Evolutionary conservation across 2,329 filamentous ascomycete genomes (phyloP).

Genomic region (Dactylellina haptotyla): DNA sequence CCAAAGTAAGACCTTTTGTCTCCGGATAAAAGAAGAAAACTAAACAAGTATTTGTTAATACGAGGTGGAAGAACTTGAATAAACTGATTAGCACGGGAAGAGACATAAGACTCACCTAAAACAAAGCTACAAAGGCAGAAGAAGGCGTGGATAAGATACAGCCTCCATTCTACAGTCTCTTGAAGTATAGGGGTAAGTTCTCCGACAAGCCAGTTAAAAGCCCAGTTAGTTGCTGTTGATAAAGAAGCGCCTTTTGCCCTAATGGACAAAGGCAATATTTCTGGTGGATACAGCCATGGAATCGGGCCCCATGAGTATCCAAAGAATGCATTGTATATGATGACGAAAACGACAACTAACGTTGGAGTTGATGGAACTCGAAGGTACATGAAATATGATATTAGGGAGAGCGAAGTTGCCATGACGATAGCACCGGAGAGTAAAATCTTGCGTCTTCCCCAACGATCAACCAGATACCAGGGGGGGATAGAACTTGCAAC

Average conservation of each 20-base stretch:
- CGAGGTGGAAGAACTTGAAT: constrained; percentile 11
- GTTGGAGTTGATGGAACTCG: constrained; percentile 80
- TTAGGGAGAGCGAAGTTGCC: constrained; percentile 84
- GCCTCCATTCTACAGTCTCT: constrained; percentile 88
- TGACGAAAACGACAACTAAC: constrained; percentile 91
- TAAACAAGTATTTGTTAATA: constrained; percentile 61
- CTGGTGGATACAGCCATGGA: constrained; percentile 97
- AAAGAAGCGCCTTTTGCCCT: constrained; percentile 95
- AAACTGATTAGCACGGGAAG: not conserved
- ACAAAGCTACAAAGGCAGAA: constrained; percentile 96
- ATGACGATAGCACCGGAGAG: constrained; percentile 89
- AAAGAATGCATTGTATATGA: constrained; percentile 98
- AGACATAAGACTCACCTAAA: constrained; percentile 76
- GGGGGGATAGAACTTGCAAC: constrained; percentile 91
- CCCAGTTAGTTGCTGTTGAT: constrained; percentile 97
- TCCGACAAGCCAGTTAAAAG: constrained; percentile 96
- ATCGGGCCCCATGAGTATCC: constrained; percentile 98
- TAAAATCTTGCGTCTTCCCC: constrained; percentile 88
- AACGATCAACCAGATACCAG: constrained; percentile 94
- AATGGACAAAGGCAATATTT: constrained; percentile 96
- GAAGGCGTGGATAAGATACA: constrained; percentile 95
- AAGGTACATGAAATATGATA: constrained; percentile 95
- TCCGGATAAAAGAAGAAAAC: constrained; percentile 98
- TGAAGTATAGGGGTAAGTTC: constrained; percentile 94
- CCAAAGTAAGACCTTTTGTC: constrained; percentile 90